Conservation (phyloP, 768 basidiomycete species). For the Coprinopsis sp. region DNA sequence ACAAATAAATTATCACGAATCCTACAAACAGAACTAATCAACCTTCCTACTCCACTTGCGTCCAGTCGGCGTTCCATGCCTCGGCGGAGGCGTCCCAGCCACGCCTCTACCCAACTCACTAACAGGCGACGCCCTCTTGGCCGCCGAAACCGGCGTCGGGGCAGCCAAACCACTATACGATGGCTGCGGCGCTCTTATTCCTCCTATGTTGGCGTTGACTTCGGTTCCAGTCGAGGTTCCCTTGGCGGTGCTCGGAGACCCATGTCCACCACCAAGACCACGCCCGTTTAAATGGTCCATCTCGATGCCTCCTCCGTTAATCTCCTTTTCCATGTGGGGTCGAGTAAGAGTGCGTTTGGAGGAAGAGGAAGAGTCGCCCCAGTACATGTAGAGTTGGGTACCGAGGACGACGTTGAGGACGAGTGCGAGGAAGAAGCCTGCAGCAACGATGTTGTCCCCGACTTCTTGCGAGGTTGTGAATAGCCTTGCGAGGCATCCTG, state of each 20-base stretch:
- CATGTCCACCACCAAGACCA: conserved; percentile 5
- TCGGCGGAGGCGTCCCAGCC: too few species aligned
- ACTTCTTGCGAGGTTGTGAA: conserved; percentile 94
- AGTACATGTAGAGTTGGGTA: conserved; percentile 79
- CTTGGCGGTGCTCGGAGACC: conserved; percentile 2
- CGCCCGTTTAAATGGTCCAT: conserved; percentile 3
- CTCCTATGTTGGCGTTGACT: too few species aligned
- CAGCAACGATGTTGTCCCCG: conserved; percentile 71
- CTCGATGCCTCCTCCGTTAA: neutral
- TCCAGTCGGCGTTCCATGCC: too few species aligned
- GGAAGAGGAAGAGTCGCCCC: conserved; percentile 70
- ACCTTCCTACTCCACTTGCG: too few species aligned
- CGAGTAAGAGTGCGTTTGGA: too few species aligned
- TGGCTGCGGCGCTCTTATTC: neutral
- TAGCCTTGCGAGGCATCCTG: conserved; percentile 84
- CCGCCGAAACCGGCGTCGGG: too few species aligned
- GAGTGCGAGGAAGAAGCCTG: conserved; percentile 82
- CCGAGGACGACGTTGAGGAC: conserved; percentile 81
- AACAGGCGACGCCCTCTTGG: too few species aligned
- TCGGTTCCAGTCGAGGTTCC: conserved; percentile 1
- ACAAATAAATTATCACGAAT: too few species aligned
- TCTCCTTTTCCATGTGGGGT: too few species aligned
- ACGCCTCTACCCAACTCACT: too few species aligned
- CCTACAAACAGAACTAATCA: too few species aligned
- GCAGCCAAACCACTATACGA: too few species aligned